phyloP scores from a whole-genome alignment of 1,284 basidiomycete species.

The Ustilago bromivora region DNA sequence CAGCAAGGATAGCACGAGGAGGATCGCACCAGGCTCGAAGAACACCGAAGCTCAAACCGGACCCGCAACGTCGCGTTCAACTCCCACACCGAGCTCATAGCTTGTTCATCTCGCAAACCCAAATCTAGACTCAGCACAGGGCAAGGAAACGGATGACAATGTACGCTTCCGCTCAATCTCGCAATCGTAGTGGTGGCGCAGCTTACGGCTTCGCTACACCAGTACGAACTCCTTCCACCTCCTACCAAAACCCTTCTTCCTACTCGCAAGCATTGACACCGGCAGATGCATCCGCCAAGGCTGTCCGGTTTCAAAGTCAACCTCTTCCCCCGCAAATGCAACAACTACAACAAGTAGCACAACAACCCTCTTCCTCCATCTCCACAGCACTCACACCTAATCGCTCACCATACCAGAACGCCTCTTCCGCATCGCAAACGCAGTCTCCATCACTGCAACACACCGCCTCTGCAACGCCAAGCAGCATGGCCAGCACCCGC shows the following conservation, averaged over 20 bases:
- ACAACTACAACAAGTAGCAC: background rate
- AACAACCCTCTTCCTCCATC: slow-evolving; percentile 1
- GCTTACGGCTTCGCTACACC: slow-evolving; percentile 35
- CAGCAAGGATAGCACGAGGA: no score
- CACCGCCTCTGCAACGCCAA: background rate
- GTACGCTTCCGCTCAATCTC: slow-evolving; percentile 5
- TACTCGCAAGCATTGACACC: slow-evolving; percentile 36
- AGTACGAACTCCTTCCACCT: slow-evolving; percentile 28
- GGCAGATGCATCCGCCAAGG: slow-evolving; percentile 24
- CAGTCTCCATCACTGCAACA: background rate
- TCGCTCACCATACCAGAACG: slow-evolving; percentile 22
- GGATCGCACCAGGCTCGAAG: no score
- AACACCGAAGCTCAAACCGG: no score
- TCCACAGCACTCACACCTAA: slow-evolving; percentile 10
- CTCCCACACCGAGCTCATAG: background rate
- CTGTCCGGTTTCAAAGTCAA: slow-evolving; percentile 43
- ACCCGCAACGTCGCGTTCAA: background rate
- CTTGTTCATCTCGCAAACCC: background rate
- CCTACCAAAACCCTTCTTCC: slow-evolving; percentile 3
- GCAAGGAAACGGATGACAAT: background rate
- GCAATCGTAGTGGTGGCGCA: background rate
- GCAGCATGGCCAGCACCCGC: background rate
- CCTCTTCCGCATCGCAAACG: slow-evolving; percentile 3
- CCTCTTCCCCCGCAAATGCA: slow-evolving; percentile 25
- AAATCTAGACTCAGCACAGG: background rate